These are phyloP conservation scores for Chimonanthus praecox DNA, from an alignment of 164 flowering plant genomes.

Conservation along the genomic window DNA sequence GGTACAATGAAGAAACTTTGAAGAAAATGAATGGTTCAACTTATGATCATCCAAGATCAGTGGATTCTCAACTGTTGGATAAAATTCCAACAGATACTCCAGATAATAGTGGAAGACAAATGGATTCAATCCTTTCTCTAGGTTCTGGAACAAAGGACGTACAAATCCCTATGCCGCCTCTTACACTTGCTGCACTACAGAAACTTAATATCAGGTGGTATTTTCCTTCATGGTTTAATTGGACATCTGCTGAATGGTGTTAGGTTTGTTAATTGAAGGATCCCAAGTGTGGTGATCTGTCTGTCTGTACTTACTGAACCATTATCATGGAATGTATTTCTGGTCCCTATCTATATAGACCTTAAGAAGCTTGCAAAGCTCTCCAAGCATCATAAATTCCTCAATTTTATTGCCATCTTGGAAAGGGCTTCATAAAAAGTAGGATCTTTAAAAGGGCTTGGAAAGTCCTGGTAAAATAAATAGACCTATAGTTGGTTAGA, in stretches of 20 bases:
- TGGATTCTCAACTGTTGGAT: constrained; percentile 29
- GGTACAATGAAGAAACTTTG: constrained; percentile 62
- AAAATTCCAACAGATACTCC: constrained; percentile 21
- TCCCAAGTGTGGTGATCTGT: neutral
- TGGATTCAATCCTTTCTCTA: constrained; percentile 26
- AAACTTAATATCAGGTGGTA: constrained; percentile 53
- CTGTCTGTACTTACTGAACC: neutral
- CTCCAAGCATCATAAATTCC: too few species aligned
- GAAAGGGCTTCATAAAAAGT: too few species aligned
- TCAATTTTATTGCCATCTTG: too few species aligned
- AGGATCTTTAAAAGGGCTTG: too few species aligned
- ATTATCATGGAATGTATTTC: too few species aligned
- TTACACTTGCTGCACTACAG: constrained; percentile 63
- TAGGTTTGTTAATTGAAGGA: neutral
- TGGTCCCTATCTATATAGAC: too few species aligned
- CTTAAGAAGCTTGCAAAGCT: too few species aligned
- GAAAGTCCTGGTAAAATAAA: too few species aligned
- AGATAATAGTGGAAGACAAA: constrained; percentile 16
- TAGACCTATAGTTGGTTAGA: too few species aligned
- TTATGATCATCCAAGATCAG: constrained; percentile 28
- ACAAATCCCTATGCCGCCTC: constrained; percentile 90
- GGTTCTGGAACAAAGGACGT: constrained; percentile 44
- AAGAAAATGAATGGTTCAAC: constrained; percentile 48
- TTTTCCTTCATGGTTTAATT: neutral
- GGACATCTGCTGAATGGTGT: neutral